A percentile compares a stretch with the other conserved stretches of the same genome.
Evolutionary conservation across 805 yeast species (phyloP).

Genomic region (Sugiyamaella smithiae): DNA sequence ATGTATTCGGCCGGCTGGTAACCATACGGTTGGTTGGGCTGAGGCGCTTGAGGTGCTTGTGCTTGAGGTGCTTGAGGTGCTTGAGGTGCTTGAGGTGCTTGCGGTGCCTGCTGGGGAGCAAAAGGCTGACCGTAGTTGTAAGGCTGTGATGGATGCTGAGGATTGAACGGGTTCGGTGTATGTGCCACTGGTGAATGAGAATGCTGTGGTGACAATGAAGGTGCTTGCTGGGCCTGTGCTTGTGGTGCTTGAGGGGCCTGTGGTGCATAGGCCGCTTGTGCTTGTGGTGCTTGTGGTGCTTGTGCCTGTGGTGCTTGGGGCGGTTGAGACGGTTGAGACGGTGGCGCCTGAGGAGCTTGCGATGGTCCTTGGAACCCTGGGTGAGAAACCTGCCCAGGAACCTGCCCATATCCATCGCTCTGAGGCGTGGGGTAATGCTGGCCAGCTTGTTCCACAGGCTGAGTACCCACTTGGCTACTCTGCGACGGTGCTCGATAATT

Average conservation of each 20-base stretch:
- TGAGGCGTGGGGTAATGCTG: no score
- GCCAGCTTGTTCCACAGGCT: no score
- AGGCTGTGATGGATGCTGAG: no score
- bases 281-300: neutral
- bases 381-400: no score
- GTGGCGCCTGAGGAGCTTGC: conserved; percentile 6
- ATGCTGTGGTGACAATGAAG: neutral
- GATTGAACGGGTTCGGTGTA: neutral
- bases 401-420: no score
- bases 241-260: conserved; percentile 15
- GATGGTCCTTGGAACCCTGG: no score
- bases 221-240: conserved; percentile 1
- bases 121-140: neutral
- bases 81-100: conserved; percentile 6
- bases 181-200: neutral
- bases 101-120: conserved; percentile 4
- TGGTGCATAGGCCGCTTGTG: neutral
- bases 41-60: neutral
- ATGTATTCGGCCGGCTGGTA: neutral
- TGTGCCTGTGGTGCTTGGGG: conserved; percentile 1
- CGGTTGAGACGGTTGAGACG: conserved; percentile 3
- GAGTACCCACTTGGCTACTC: neutral
- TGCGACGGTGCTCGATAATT: neutral
- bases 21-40: neutral
- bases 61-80: conserved; percentile 8